Base-by-base conservation (phyloP, 2,329 filamentous ascomycete genomes). In the Metarhizium guizhouense region DNA sequence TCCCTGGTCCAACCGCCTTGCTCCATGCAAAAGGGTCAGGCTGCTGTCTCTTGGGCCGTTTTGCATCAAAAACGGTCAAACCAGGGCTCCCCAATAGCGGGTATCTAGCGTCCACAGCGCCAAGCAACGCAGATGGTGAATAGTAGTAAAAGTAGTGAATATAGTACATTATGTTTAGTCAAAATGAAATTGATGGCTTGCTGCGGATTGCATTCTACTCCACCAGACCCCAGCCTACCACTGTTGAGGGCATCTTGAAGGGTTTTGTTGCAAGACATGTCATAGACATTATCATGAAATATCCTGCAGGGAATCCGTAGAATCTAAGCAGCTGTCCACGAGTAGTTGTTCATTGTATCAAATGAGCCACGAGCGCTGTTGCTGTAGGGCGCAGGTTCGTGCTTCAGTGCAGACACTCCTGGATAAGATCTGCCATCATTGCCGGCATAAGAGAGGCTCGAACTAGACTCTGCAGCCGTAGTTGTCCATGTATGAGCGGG, bases 261-360 rank as follows among this genome's bases (percentile, higher is more conserved):
- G 20, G 2, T 30, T n/a, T 30, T 13, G 25, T 5, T 48, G 45
- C 45, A 30, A 20, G 45, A 48, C 20, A 14, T 10, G 4, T 20
- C 45, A 18, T 16, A 48, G 11, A 16, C n/a, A 20, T 11, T 11
- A 20, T 20, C 6, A 48, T 11, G 25, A 6, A n/a, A 2, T 13
- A 16, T 14, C 25, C 13, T 25, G n/a, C 53, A 32, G 20, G 30
- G 29, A 40, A n/a, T 42, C 25, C 40, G 36, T 50, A 54, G 47
- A 51, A 29, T 47, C 60, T 67, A 80, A 55, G 75, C 78, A 53
- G 74, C 70, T 60, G 76, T 81, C 81, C 81, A 83, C 36, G 79
- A 80, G 64, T 83, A 83, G 64, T 82, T 77, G 64, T 74, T 77
- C 67, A 81, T 72, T 51, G 70, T 71, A 54, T 76, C 75, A 56